Conservation (phyloP, 2,329 filamentous ascomycete species). For the Aspergillus ibericus region DNA sequence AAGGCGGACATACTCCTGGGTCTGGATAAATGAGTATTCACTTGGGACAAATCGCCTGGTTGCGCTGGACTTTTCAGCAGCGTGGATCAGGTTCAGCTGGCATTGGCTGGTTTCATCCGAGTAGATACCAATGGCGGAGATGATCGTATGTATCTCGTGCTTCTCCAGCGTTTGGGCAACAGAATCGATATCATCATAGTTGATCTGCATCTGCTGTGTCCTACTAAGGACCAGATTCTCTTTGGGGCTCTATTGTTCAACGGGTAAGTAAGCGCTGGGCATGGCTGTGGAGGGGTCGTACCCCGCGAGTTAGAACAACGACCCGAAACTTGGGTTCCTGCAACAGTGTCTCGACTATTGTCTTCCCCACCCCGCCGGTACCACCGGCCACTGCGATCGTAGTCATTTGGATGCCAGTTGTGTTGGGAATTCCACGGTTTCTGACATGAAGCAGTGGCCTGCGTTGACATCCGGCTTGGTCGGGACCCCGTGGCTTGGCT, state of each 20-base stretch:
- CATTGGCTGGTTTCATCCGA: slow-evolving; percentile 29
- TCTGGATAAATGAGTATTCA: slow-evolving; percentile 42
- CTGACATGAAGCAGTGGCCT: not conserved
- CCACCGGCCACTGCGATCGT: slow-evolving; percentile 51
- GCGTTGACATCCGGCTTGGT: not conserved
- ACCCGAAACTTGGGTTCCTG: slow-evolving; percentile 38
- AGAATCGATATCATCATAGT: slow-evolving; percentile 35
- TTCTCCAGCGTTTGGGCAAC: slow-evolving; percentile 31
- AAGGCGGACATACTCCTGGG: slow-evolving; percentile 27
- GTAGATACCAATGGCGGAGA: slow-evolving; percentile 44
- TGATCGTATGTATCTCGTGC: slow-evolving; percentile 47
- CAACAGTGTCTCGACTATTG: slow-evolving; percentile 48
- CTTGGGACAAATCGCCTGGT: slow-evolving; percentile 48
- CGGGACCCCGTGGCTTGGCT: too few species aligned
- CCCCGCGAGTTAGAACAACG: slow-evolving; percentile 46
- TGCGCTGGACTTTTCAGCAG: slow-evolving; percentile 39
- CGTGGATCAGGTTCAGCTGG: slow-evolving; percentile 48
- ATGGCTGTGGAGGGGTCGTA: slow-evolving; percentile 14
- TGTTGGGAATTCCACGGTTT: not conserved
- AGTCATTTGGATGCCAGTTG: slow-evolving; percentile 32
- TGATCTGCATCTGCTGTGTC: slow-evolving; percentile 25
- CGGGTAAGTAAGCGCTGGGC: not conserved
- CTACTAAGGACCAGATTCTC: slow-evolving; percentile 6
- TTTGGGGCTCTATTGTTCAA: not conserved
- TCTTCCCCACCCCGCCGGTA: slow-evolving; percentile 47